Percentiles rank a stretch among this genome's conserved stretches.
Conservation (phyloP, 2,329 filamentous ascomycete species). For the Epichloe coenophiala region DNA sequence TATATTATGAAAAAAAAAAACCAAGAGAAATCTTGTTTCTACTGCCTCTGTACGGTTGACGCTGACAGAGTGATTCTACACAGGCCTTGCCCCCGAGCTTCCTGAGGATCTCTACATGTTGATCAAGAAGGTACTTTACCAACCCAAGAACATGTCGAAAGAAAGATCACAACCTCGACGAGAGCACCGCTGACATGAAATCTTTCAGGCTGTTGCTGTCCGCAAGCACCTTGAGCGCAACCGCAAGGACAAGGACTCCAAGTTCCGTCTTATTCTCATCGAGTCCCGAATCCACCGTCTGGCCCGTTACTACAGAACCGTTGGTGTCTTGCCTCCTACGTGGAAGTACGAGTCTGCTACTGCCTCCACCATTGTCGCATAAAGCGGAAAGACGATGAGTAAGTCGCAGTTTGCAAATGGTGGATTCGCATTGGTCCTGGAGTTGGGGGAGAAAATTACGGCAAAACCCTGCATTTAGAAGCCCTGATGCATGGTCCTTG, state of each 20-base stretch:
- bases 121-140: conserved; percentile 83
- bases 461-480: conserved; percentile 30
- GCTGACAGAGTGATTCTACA: conserved; percentile 84
- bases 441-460: conserved; percentile 27
- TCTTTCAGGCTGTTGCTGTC: conserved; percentile 73
- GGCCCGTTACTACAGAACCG: conserved; percentile 99
- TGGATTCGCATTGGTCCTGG: conserved; percentile 26
- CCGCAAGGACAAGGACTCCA: conserved; percentile 99
- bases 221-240: conserved; percentile 99
- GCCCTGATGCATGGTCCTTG: conserved; percentile 27
- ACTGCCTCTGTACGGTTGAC: conserved; percentile 80
- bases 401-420: conserved; percentile 7
- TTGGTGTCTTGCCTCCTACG: conserved; percentile 70
- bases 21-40: conserved; percentile 13
- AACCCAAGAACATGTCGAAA: neutral
- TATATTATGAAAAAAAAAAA: conserved; percentile 15
- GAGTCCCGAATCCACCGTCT: conserved; percentile 99
- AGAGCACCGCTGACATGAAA: conserved; percentile 12
- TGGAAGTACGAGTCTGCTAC: conserved; percentile 99
- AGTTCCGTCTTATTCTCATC: conserved; percentile 99
- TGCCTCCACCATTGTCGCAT: conserved; percentile 85
- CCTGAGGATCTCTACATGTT: conserved; percentile 99
- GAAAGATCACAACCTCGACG: neutral
- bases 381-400: conserved; percentile 27
- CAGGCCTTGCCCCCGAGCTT: conserved; percentile 96